phyloP scores from a whole-genome alignment of 352 stramenopile genomes.

The Phytophthora agathidicida region DNA sequence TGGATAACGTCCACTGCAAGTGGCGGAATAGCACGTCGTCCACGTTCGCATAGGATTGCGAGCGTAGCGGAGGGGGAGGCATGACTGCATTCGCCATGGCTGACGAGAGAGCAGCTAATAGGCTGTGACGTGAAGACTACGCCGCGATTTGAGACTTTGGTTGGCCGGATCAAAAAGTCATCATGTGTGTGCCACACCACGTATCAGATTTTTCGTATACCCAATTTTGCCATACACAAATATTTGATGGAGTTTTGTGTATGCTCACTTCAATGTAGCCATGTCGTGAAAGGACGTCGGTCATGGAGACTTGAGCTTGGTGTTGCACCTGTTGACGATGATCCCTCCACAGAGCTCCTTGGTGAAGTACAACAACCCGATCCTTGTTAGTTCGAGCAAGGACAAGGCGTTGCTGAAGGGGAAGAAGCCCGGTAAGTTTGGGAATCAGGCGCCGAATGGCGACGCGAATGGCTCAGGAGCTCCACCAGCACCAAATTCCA shows the following conservation, averaged over 20 bases:
- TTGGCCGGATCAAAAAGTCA: background rate
- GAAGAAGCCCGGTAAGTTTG: slow-evolving; percentile 37
- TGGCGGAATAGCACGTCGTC: slow-evolving; percentile 78
- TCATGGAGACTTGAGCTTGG: background rate
- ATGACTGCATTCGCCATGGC: slow-evolving; percentile 6
- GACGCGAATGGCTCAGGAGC: slow-evolving; percentile 17
- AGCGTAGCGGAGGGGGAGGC: slow-evolving; percentile 20
- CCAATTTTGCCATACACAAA: too few species aligned
- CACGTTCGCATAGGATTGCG: slow-evolving; percentile 90
- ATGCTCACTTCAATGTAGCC: slow-evolving; percentile 11
- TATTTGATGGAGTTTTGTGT: background rate
- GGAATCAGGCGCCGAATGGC: slow-evolving; percentile 33
- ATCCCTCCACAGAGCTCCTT: slow-evolving; percentile 87
- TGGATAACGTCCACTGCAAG: slow-evolving; percentile 77
- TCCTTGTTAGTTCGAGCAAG: slow-evolving; percentile 90
- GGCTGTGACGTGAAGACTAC: too few species aligned
- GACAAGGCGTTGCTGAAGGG: slow-evolving; percentile 66
- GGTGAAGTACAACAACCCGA: slow-evolving; percentile 93
- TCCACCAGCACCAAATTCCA: slow-evolving; percentile 35
- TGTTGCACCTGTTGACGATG: slow-evolving; percentile 46
- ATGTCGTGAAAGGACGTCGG: slow-evolving; percentile 21
- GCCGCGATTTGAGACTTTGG: slow-evolving; percentile 3
- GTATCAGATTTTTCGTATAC: too few species aligned
- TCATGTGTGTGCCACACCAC: too few species aligned
- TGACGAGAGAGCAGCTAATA: too few species aligned